These are phyloP conservation scores for Hippophae gyantsensis DNA, from an alignment of 306 rosid species.

Conservation along the genomic window DNA sequence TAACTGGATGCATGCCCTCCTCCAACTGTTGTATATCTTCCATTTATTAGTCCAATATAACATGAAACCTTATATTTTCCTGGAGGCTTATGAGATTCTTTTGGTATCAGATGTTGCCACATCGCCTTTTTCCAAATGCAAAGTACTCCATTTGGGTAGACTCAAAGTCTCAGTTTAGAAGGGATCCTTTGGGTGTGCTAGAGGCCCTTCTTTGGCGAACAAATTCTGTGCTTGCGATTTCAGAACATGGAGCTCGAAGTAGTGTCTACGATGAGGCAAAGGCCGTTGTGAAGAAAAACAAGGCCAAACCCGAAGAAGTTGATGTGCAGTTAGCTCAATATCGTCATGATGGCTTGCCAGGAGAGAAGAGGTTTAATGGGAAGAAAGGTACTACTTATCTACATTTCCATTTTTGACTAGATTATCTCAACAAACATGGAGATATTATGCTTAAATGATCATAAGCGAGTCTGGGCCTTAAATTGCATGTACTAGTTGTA, in stretches of 20 bases:
- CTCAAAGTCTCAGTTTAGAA: slow-evolving; percentile 91
- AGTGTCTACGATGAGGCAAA: slow-evolving; percentile 89
- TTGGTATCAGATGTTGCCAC: slow-evolving; percentile 69
- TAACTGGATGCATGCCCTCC: neutral
- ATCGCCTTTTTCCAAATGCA: slow-evolving; percentile 85
- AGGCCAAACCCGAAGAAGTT: slow-evolving; percentile 94
- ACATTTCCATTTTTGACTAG: neutral
- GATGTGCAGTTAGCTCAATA: slow-evolving; percentile 75
- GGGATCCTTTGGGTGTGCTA: slow-evolving; percentile 88
- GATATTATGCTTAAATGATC: neutral
- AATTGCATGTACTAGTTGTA: no score
- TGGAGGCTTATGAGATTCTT: neutral
- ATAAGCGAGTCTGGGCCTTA: neutral
- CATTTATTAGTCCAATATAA: neutral
- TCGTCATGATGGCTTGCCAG: slow-evolving; percentile 69
- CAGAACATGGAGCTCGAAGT: slow-evolving; percentile 97
- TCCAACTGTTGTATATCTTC: neutral
- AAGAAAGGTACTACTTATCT: slow-evolving; percentile 54
- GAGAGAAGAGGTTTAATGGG: slow-evolving; percentile 73
- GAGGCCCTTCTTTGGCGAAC: slow-evolving; percentile 90
- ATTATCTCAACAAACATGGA: neutral
- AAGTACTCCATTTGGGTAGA: slow-evolving; percentile 96
- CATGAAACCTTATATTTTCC: slow-evolving; percentile 12
- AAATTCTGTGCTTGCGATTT: slow-evolving; percentile 67
- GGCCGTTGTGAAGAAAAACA: slow-evolving; percentile 91